phyloP scores from a whole-genome alignment of 495 filamentous ascomycete species.

The Trichoderma virens region DNA sequence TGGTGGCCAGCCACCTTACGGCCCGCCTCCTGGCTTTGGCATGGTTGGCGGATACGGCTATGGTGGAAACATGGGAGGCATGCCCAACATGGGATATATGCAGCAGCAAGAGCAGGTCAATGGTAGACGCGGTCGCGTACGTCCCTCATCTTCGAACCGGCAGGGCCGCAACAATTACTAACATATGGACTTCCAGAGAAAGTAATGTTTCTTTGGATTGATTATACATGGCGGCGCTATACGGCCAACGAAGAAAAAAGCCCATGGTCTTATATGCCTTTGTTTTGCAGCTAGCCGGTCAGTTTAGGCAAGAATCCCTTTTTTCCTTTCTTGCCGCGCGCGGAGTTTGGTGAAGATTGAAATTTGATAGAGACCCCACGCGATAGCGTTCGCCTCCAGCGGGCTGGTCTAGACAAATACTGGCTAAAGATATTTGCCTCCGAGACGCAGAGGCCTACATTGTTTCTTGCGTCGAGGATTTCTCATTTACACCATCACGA shows the following conservation, averaged over 20 bases:
- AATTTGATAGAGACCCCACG: constrained; percentile 3
- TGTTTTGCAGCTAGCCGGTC: background rate
- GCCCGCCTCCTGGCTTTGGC: constrained; percentile 39
- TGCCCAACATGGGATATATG: constrained; percentile 37
- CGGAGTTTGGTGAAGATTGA: constrained; percentile 6
- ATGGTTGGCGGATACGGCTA: constrained; percentile 37
- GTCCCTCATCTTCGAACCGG: constrained; percentile 20
- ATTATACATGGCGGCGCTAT: background rate
- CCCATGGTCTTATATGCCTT: background rate
- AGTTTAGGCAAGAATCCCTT: background rate
- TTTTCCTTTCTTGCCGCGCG: background rate
- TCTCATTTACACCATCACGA: background rate
- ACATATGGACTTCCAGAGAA: background rate
- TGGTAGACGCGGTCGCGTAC: constrained; percentile 45
- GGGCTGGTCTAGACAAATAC: background rate
- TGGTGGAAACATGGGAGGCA: constrained; percentile 26
- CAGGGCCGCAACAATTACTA: constrained; percentile 5
- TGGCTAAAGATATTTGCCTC: background rate
- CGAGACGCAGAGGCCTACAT: background rate
- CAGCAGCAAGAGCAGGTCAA: constrained; percentile 42
- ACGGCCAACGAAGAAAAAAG: background rate
- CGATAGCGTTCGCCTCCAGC: background rate
- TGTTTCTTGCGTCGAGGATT: background rate
- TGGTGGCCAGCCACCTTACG: constrained; percentile 20
- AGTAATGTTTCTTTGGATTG: background rate